phyloP scores from a whole-genome alignment of 768 basidiomycete genomes.

The Hemileccinum impolitum region DNA sequence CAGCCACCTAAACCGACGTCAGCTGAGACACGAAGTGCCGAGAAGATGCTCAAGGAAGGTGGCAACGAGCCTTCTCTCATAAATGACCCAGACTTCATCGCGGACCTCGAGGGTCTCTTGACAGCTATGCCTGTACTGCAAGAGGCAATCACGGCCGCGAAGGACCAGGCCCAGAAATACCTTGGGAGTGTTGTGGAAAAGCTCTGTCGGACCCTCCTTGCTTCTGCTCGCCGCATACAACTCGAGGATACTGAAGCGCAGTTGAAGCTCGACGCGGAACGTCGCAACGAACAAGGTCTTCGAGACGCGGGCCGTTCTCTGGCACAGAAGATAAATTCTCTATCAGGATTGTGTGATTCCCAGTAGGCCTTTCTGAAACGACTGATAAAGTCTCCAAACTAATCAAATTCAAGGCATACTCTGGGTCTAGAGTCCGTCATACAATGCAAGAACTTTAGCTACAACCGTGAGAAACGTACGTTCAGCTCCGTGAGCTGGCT shows the following conservation, averaged over 20 bases:
- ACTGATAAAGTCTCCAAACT: background rate
- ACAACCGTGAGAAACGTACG: conserved; percentile 5
- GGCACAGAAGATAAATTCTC: conserved; percentile 17
- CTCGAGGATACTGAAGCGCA: conserved; percentile 16
- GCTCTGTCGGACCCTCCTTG: conserved; percentile 13
- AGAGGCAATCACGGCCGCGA: conserved; percentile 14
- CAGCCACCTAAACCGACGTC: conserved; percentile 7
- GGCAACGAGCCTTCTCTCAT: conserved; percentile 17
- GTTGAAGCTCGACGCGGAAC: conserved; percentile 12
- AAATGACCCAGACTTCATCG: conserved; percentile 19
- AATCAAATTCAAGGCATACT: conserved; percentile 12
- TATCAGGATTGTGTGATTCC: conserved; percentile 16
- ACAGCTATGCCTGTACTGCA: conserved; percentile 13
- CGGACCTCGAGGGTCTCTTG: conserved; percentile 18
- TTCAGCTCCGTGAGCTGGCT: background rate
- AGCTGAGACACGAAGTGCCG: conserved; percentile 10
- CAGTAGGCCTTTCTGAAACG: conserved; percentile 7
- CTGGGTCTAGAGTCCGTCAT: conserved; percentile 12
- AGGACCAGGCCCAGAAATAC: conserved; percentile 18
- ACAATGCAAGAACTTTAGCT: background rate
- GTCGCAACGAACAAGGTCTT: conserved; percentile 8
- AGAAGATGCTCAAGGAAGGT: conserved; percentile 23
- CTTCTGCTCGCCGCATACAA: conserved; percentile 12
- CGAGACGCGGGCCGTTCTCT: conserved; percentile 15
- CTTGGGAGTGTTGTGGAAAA: conserved; percentile 16